Evolutionary conservation across 2,329 filamentous ascomycete genomes (phyloP).

Genomic region (Thelonectria discophora): DNA sequence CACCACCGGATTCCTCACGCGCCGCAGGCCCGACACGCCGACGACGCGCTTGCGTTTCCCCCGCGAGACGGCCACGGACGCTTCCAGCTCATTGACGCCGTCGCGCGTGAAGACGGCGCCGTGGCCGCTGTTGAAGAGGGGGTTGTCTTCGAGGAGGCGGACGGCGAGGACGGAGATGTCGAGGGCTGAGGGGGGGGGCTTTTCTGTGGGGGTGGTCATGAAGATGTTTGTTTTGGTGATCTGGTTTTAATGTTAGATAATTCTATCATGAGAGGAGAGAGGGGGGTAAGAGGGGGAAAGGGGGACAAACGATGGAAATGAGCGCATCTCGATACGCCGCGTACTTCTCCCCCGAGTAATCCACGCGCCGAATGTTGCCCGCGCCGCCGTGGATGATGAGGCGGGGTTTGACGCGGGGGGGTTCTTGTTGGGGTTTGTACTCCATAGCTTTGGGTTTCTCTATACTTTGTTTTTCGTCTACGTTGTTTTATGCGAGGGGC

Average conservation of each 20-base stretch:
- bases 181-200: constrained; percentile 66
- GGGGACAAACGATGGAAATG: constrained; percentile 67
- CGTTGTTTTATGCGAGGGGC: background rate
- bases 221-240: constrained; percentile 56
- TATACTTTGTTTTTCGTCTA: too few relatives aligned
- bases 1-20: constrained; percentile 81
- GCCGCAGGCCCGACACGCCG: constrained; percentile 76
- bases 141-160: constrained; percentile 77
- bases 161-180: constrained; percentile 81
- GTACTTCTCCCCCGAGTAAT: constrained; percentile 67
- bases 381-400: constrained; percentile 79
- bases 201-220: constrained; percentile 52
- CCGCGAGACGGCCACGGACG: constrained; percentile 83
- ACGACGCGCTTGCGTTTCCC: constrained; percentile 79
- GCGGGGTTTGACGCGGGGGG: constrained; percentile 57
- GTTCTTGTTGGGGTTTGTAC: constrained; percentile 44
- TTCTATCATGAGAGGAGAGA: too few relatives aligned
- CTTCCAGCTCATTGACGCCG: constrained; percentile 86
- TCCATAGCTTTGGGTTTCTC: constrained; percentile 50
- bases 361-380: constrained; percentile 70
- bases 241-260: constrained; percentile 41
- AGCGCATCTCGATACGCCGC: constrained; percentile 67
- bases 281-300: too few relatives aligned
- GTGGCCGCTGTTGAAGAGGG: constrained; percentile 84
- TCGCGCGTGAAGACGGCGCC: constrained; percentile 88